Evolutionary conservation across 2,329 filamentous ascomycete species (phyloP).

Genomic region (Davidsoniella eucalypti): DNA sequence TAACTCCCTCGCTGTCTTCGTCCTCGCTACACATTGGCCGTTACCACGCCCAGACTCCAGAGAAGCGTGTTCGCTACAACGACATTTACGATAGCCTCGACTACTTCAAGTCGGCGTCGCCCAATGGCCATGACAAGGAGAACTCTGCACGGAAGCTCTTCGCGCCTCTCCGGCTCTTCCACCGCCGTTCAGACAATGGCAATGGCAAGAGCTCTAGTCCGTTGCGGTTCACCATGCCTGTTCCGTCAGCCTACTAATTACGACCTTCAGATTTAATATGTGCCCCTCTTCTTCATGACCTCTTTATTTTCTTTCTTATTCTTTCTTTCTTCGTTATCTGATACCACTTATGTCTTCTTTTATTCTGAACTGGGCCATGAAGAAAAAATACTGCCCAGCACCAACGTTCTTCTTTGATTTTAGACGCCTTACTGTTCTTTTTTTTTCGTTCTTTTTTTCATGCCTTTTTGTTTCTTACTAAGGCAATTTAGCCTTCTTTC

Average conservation of each 20-base stretch:
- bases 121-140: too few species aligned
- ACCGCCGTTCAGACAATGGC: conserved; percentile 25
- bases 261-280: too few species aligned
- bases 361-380: background rate
- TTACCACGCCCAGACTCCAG: background rate
- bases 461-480: too few species aligned
- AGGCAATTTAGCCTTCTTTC: too few species aligned
- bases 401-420: too few species aligned
- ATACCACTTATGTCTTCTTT: background rate
- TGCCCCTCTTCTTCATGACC: background rate
- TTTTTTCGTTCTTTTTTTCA: background rate
- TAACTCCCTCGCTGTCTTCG: background rate
- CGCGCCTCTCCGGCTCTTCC: background rate
- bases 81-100: too few species aligned
- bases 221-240: conserved; percentile 21
- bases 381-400: background rate
- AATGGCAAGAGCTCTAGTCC: conserved; percentile 24
- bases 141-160: conserved; percentile 18
- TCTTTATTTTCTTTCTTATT: conserved; percentile 1
- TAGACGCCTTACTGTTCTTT: background rate
- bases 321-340: background rate
- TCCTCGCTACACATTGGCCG: background rate
- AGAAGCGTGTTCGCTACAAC: too few species aligned
- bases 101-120: too few species aligned
- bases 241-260: conserved; percentile 22